Conservation (phyloP, 495 filamentous ascomycete species). For the Hypoxylon fuscum region DNA sequence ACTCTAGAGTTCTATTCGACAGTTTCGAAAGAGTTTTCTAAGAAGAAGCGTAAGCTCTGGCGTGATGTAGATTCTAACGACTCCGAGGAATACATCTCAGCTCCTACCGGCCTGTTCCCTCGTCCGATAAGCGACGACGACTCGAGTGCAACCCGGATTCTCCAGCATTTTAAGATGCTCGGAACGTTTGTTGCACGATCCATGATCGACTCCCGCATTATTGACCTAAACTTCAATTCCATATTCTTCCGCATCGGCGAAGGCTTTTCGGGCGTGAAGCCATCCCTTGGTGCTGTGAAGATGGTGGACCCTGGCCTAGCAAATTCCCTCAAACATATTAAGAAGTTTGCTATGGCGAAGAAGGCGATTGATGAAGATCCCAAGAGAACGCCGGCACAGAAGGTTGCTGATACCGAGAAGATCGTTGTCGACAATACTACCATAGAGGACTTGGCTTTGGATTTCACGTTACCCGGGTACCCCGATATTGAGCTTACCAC, state of each 20-base stretch:
- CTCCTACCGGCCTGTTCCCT: conserved; percentile 87
- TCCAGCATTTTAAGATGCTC: conserved; percentile 90
- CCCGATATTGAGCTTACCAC: conserved; percentile 84
- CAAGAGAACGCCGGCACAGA: conserved; percentile 69
- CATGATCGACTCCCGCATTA: conserved; percentile 98
- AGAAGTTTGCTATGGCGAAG: conserved; percentile 86
- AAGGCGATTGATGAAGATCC: conserved; percentile 78
- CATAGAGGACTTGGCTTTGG: conserved; percentile 88
- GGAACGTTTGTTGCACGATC: conserved; percentile 98
- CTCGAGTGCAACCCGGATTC: conserved; percentile 81
- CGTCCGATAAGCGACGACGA: conserved; percentile 88
- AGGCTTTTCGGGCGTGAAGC: conserved; percentile 73
- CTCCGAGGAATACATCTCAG: conserved; percentile 86
- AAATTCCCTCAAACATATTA: conserved; percentile 84
- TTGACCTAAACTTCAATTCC: conserved; percentile 96
- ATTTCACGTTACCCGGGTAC: conserved; percentile 96
- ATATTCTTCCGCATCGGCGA: conserved; percentile 97
- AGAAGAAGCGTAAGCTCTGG: conserved; percentile 96
- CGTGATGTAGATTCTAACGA: conserved; percentile 84
- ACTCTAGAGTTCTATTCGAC: conserved; percentile 99
- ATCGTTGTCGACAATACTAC: conserved; percentile 75
- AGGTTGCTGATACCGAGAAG: conserved; percentile 70
- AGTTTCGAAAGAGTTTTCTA: conserved; percentile 96
- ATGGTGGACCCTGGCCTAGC: conserved; percentile 88
- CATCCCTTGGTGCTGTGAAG: conserved; percentile 91